These are phyloP conservation scores for Trametes versicolor DNA, from an alignment of 1,284 basidiomycete species.

Conservation along the genomic window DNA sequence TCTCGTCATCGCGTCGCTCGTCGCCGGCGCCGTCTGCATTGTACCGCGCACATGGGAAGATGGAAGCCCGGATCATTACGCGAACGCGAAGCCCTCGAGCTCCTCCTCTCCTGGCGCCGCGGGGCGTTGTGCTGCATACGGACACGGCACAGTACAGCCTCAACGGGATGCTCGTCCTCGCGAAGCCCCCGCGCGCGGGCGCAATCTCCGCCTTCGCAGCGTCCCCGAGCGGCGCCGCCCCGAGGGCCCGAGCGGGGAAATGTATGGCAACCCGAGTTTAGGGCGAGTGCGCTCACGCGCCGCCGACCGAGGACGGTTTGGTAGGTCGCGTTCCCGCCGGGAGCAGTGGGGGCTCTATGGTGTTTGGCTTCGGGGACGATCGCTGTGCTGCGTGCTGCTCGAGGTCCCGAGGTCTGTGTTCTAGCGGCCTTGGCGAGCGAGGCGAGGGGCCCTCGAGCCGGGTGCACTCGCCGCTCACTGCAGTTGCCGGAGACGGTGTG, in stretches of 20 bases:
- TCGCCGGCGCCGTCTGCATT: too few relatives aligned
- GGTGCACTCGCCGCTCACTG: background rate
- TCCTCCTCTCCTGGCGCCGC: too few relatives aligned
- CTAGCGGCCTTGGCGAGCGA: too few relatives aligned
- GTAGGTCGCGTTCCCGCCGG: constrained; percentile 12
- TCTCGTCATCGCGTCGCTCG: background rate
- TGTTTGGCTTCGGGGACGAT: background rate
- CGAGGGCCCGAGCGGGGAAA: background rate
- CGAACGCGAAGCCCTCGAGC: too few relatives aligned
- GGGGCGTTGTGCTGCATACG: background rate
- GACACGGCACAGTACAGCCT: background rate
- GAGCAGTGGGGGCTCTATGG: constrained; percentile 3
- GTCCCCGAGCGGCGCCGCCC: background rate
- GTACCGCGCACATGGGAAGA: too few relatives aligned
- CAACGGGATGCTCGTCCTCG: background rate
- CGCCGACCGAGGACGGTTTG: constrained; percentile 4
- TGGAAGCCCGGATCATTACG: too few relatives aligned
- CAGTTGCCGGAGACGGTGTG: background rate
- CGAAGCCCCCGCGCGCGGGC: constrained; percentile 2
- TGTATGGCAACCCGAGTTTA: background rate
- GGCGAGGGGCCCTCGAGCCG: background rate
- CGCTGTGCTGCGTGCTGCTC: background rate
- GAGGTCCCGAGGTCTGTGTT: too few relatives aligned
- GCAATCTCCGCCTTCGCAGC: constrained; percentile 4
- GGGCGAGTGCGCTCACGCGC: background rate